Conservation (phyloP, 2,329 filamentous ascomycete genomes). For the Lasiodiplodia sp. region DNA sequence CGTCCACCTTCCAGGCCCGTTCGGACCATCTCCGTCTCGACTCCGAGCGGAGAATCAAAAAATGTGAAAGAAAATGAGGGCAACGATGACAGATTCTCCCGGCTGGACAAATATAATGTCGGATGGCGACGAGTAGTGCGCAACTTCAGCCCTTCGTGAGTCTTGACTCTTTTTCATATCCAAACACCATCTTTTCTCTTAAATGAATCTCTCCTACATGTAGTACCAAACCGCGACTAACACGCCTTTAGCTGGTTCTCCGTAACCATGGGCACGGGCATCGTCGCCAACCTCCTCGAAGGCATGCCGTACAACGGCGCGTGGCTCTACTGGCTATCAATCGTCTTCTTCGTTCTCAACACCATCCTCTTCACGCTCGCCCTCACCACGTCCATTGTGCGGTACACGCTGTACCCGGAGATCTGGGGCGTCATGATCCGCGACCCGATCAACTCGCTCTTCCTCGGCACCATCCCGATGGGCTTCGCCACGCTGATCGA, state of each 20-base stretch:
- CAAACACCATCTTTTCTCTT: not conserved
- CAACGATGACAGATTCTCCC: not conserved
- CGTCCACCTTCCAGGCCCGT: not conserved
- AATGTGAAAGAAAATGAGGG: not conserved
- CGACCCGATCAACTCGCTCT: slow-evolving; percentile 69
- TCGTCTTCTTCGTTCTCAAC: slow-evolving; percentile 66
- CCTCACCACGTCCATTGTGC: slow-evolving; percentile 58
- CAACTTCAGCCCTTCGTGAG: slow-evolving; percentile 46
- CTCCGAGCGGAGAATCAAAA: slow-evolving; percentile 1
- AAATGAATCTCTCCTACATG: not conserved
- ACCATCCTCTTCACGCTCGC: slow-evolving; percentile 62
- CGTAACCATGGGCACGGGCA: slow-evolving; percentile 67
- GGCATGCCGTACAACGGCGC: slow-evolving; percentile 64
- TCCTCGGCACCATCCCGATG: slow-evolving; percentile 70
- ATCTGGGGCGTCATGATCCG: slow-evolving; percentile 69
- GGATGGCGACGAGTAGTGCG: slow-evolving; percentile 45
- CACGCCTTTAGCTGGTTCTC: slow-evolving; percentile 29
- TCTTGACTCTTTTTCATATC: not conserved
- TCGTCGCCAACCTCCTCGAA: slow-evolving; percentile 68
- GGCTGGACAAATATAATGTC: slow-evolving; percentile 21
- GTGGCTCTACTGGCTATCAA: slow-evolving; percentile 64
- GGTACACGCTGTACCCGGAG: slow-evolving; percentile 68
- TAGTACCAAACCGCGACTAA: not conserved
- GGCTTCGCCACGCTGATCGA: slow-evolving; percentile 70
- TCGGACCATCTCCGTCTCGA: not conserved